Percentiles rank a stretch among this genome's conserved stretches.
phyloP scores from a whole-genome alignment of 2,329 filamentous ascomycete genomes.

The Pseudogymnoascus sp. region DNA sequence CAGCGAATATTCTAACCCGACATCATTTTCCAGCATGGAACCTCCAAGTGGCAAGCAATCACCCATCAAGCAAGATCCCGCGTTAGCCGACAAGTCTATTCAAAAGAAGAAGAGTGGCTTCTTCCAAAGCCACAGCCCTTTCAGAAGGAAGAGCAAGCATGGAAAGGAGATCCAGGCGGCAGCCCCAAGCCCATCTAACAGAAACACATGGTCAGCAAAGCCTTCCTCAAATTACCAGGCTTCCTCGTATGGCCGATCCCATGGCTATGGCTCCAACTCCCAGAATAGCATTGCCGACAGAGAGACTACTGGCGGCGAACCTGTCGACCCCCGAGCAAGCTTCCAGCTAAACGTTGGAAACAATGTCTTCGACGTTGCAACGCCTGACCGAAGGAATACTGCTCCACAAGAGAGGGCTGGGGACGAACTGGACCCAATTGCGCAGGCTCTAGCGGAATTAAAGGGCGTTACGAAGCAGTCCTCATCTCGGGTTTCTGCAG shows the following conservation, averaged over 20 bases:
- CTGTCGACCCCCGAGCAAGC: constrained; percentile 84
- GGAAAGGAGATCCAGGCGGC: constrained; percentile 53
- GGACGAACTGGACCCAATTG: constrained; percentile 74
- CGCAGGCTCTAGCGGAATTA: constrained; percentile 81
- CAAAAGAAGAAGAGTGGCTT: constrained; percentile 69
- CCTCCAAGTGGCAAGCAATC: constrained; percentile 66
- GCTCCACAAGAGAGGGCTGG: constrained; percentile 37
- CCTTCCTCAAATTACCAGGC: not conserved
- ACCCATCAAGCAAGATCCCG: constrained; percentile 55
- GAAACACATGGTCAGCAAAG: constrained; percentile 49
- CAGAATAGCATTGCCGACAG: constrained; percentile 31
- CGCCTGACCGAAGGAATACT: constrained; percentile 54
- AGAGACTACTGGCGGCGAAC: constrained; percentile 64
- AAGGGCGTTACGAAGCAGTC: constrained; percentile 81
- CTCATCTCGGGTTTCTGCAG: constrained; percentile 79
- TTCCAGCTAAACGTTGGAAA: constrained; percentile 91
- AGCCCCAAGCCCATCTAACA: constrained; percentile 31
- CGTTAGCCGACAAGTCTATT: constrained; percentile 55
- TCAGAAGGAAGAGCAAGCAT: constrained; percentile 80
- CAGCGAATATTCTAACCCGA: constrained; percentile 85
- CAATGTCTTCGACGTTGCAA: constrained; percentile 89
- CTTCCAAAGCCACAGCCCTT: constrained; percentile 88
- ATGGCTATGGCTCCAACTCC: constrained; percentile 33
- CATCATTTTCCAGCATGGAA: constrained; percentile 81
- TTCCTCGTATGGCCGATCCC: constrained; percentile 26